Evolutionary conservation across 2,329 filamentous ascomycete genomes (phyloP).

Genomic region (Karstenula rhodostoma): DNA sequence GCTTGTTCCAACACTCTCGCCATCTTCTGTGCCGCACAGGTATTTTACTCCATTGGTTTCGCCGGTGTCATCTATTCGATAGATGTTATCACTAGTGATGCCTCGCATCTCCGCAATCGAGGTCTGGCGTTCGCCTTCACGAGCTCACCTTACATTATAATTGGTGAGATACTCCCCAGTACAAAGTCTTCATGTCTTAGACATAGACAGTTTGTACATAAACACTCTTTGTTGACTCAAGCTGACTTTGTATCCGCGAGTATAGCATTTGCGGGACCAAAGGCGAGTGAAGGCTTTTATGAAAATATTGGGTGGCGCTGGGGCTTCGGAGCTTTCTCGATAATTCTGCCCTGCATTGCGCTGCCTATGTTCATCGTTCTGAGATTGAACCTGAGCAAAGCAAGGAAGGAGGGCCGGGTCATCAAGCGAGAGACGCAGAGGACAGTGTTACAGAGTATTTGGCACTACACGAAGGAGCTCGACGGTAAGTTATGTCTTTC

Average conservation of each 20-base stretch:
- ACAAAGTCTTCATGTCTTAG: no score
- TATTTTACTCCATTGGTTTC: constrained; percentile 70
- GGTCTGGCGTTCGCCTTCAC: constrained; percentile 65
- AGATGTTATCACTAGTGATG: constrained; percentile 72
- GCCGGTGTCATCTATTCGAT: constrained; percentile 63
- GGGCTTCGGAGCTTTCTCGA: constrained; percentile 71
- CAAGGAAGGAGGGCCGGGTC: constrained; percentile 60
- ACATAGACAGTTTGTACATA: no score
- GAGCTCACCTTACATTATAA: constrained; percentile 29
- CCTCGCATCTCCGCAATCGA: constrained; percentile 68
- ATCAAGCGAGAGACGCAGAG: constrained; percentile 53
- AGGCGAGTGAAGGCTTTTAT: constrained; percentile 50
- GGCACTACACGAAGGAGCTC: constrained; percentile 67
- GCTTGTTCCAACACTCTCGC: constrained; percentile 67
- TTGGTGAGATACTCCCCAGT: no score
- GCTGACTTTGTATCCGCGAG: no score
- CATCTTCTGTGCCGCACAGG: constrained; percentile 68
- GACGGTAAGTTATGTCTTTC: constrained; percentile 57
- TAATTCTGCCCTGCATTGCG: constrained; percentile 68
- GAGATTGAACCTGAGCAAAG: constrained; percentile 65
- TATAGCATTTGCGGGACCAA: constrained; percentile 26
- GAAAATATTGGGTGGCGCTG: constrained; percentile 66
- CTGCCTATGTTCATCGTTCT: constrained; percentile 68
- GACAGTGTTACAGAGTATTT: constrained; percentile 55
- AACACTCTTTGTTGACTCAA: no score